Evolutionary conservation across 2,329 filamentous ascomycete species (phyloP).

Genomic region (Botryotinia calthae): DNA sequence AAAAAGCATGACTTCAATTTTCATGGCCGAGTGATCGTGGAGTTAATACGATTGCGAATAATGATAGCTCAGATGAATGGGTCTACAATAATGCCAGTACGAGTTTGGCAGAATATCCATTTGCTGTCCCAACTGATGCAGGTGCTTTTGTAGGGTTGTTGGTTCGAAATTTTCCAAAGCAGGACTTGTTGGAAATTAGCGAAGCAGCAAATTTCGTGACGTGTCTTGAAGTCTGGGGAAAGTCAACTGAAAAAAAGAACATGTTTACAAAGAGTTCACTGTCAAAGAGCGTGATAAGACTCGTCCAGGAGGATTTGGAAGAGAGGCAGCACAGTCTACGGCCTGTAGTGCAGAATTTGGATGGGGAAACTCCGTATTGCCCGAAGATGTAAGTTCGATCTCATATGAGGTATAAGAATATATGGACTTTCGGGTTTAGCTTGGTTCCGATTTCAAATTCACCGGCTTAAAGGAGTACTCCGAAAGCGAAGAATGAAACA

Average conservation of each 20-base stretch:
- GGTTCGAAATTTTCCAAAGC: background rate
- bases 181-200: background rate
- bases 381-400: background rate
- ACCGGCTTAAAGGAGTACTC: background rate
- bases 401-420: background rate
- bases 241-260: background rate
- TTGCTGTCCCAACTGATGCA: background rate
- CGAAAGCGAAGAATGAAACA: background rate
- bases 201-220: background rate
- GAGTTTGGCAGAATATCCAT: background rate
- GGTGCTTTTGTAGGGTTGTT: background rate
- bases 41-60: background rate
- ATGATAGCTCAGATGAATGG: background rate
- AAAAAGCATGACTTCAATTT: background rate
- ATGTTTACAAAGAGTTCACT: background rate
- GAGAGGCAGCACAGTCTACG: background rate
- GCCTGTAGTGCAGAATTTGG: background rate
- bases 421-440: background rate
- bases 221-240: background rate
- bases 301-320: background rate
- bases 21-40: background rate
- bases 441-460: background rate
- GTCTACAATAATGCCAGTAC: background rate
- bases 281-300: background rate
- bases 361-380: background rate